Conservation (phyloP, 345 rosid genomes). For the Bruguiera sexangula region DNA sequence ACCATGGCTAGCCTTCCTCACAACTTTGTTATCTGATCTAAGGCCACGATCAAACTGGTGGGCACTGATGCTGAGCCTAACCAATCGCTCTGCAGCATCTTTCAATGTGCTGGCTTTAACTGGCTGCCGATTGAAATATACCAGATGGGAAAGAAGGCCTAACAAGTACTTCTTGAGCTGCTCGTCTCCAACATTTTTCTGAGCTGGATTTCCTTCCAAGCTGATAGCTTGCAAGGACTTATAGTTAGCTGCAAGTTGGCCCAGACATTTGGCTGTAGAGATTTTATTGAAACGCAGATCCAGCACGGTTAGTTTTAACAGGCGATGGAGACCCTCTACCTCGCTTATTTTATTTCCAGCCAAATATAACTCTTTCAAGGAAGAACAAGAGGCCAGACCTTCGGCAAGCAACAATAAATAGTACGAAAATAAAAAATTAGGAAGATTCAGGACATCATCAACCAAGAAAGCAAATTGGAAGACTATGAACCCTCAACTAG, state of each 20-base stretch:
- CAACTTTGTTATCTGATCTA: constrained; percentile 56
- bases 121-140: constrained; percentile 76
- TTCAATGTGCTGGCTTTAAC: constrained; percentile 48
- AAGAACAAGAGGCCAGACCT: constrained; percentile 95
- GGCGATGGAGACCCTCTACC: constrained; percentile 96
- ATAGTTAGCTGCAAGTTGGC: constrained; percentile 97
- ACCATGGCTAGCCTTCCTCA: constrained; percentile 61
- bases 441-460: not conserved
- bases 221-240: constrained; percentile 88
- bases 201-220: constrained; percentile 97
- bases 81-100: constrained; percentile 63
- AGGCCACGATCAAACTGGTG: constrained; percentile 60
- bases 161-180: constrained; percentile 74
- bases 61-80: constrained; percentile 54
- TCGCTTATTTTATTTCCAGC: constrained; percentile 93
- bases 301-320: constrained; percentile 69
- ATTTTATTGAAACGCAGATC: constrained; percentile 92
- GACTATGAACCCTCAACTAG: not conserved
- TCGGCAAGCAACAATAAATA: not conserved
- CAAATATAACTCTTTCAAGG: constrained; percentile 88
- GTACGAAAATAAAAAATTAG: not conserved
- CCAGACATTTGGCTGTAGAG: constrained; percentile 76
- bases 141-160: constrained; percentile 77
- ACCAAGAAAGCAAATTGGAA: constrained; percentile 1
- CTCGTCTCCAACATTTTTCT: constrained; percentile 94